These are phyloP conservation scores for Penicillium decumbens DNA, from an alignment of 2,329 filamentous ascomycete genomes.

Conservation along the genomic window DNA sequence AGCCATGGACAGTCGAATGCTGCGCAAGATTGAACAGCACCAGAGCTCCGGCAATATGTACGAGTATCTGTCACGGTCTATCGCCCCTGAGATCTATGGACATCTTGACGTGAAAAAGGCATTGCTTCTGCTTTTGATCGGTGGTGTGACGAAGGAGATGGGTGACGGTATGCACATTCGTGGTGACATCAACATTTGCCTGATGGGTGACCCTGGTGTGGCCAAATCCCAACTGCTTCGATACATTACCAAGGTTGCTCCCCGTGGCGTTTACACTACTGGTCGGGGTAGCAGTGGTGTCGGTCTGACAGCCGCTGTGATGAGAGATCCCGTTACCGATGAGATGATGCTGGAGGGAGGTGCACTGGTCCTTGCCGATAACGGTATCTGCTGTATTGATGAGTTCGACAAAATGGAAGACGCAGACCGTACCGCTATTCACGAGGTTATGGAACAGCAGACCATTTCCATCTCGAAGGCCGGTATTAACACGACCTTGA, in stretches of 20 bases:
- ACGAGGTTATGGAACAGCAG: constrained; percentile 86
- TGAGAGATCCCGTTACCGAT: constrained; percentile 72
- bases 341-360: constrained; percentile 77
- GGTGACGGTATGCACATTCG: constrained; percentile 98
- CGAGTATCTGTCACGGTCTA: constrained; percentile 90
- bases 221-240: constrained; percentile 97
- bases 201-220: constrained; percentile 99
- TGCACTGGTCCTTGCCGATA: constrained; percentile 72
- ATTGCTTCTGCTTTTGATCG: constrained; percentile 87
- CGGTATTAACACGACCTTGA: constrained; percentile 93
- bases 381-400: constrained; percentile 78
- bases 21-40: constrained; percentile 79
- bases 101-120: constrained; percentile 98
- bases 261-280: constrained; percentile 80
- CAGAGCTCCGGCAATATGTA: constrained; percentile 86
- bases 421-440: constrained; percentile 70
- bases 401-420: constrained; percentile 87
- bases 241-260: constrained; percentile 97
- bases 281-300: constrained; percentile 77
- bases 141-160: constrained; percentile 93
- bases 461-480: constrained; percentile 83
- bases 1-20: constrained; percentile 71
- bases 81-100: constrained; percentile 94
- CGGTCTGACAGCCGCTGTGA: constrained; percentile 75
- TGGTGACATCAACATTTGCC: constrained; percentile 96